Percentiles rank a stretch among this genome's conserved stretches.
These are phyloP conservation scores for Metschnikowia dekortorum DNA, from an alignment of 805 yeast species.

Conservation along the genomic window DNA sequence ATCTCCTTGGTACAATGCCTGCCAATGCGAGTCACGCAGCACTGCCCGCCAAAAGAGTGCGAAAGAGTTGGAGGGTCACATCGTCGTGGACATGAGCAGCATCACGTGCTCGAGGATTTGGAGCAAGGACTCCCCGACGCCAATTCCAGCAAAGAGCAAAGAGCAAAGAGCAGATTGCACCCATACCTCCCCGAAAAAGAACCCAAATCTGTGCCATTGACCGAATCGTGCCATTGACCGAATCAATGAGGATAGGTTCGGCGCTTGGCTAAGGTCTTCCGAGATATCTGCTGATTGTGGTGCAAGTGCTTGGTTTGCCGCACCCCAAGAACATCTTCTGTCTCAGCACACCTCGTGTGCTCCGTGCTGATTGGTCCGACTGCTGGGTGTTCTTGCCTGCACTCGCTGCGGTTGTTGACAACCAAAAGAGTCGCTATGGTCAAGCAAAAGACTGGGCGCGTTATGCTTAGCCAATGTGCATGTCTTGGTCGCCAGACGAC, in stretches of 20 bases:
- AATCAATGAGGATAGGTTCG: slow-evolving; percentile 2
- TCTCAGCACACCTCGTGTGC: too few relatives aligned
- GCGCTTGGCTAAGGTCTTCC: not conserved
- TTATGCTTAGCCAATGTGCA: too few relatives aligned
- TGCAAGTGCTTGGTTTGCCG: not conserved
- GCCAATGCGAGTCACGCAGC: slow-evolving; percentile 97
- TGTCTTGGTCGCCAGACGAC: too few relatives aligned
- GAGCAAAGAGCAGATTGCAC: not conserved
- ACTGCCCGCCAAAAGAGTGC: slow-evolving; percentile 43
- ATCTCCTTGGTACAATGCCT: slow-evolving; percentile 84
- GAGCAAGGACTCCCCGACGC: slow-evolving; percentile 83
- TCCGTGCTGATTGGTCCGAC: not conserved
- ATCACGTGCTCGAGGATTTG: slow-evolving; percentile 63
- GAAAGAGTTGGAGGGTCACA: slow-evolving; percentile 46
- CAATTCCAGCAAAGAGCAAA: slow-evolving; percentile 77
- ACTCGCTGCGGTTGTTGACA: not conserved
- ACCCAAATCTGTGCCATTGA: slow-evolving; percentile 12
- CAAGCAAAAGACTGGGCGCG: not conserved
- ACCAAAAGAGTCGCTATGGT: slow-evolving; percentile 3
- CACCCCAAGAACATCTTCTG: not conserved
- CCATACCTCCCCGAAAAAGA: slow-evolving; percentile 11
- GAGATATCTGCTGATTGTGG: not conserved
- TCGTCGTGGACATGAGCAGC: slow-evolving; percentile 55
- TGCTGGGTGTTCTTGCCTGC: not conserved
- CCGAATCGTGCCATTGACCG: slow-evolving; percentile 7